Evolutionary conservation across 1,139 yeast genomes (phyloP), one percentile per base, ranked within the genome.

Genomic region (Debaryomyces singareniensis): DNA sequence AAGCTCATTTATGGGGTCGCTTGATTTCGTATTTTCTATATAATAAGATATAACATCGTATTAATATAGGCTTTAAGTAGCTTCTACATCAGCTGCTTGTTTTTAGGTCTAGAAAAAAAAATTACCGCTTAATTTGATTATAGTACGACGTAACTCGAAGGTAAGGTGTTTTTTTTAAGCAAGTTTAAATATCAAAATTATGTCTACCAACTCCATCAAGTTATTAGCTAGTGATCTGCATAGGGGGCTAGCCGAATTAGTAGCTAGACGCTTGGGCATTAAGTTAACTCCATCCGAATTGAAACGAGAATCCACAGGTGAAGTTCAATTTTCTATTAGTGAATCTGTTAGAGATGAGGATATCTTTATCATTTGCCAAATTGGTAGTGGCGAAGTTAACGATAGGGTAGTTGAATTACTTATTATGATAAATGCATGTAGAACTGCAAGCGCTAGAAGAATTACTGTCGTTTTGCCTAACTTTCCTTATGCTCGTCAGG

Each of bases 221-320:
- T 71, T 89, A 34, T 61, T 89, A 32, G 87, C 95, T 15, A 94
- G 95, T 32, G 89, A 87, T 55, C 86, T 94, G 16, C 96, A 89
- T 53, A 83, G 87, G n/a, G 89, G 80, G 29, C 70, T 89, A 33
- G 93, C 95, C 15, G 78, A 78, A 44, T 62, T 74, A 15, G 89
- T 89, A 15, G 78, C 95, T 15, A 61, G 62, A 40, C 67, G 78
- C 52, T 63, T 82, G 31, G 82, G 82, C 11, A 49, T 77, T 28
- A 72, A 72, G 26, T 59, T 80, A 27, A 72, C 86, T 13, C 74
- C 77, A 29, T 70, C 82, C 28, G 83, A 78, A 39, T 75, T 79
- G 29, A 77, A 78, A 39, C 72, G 82, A 50, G 82, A 79, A 44
- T 67, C 84, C 5, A 81, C 83, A 38, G 78, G 79, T 28, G 87